A percentile compares a stretch with the other conserved stretches of the same genome.
Evolutionary conservation across 805 yeast genomes (phyloP).

Genomic region (Sugiyamaella lignohabitans): DNA sequence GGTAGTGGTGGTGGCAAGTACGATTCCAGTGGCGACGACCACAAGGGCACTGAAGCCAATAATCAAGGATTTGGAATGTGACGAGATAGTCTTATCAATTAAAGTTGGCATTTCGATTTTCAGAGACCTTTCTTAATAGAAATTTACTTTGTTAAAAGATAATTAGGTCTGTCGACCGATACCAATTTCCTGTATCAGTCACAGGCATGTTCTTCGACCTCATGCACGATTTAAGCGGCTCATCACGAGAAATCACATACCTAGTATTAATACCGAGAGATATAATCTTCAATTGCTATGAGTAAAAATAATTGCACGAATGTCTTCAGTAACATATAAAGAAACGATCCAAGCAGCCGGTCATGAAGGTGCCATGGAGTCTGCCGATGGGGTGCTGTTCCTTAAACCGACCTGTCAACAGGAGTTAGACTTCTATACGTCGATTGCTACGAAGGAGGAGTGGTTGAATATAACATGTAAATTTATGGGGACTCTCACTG

Average conservation of each 20-base stretch:
- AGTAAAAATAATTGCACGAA: no score
- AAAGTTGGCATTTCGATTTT: conserved; percentile 19
- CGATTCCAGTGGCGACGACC: conserved; percentile 22
- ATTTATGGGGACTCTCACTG: conserved; percentile 52
- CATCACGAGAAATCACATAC: no score
- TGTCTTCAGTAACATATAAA: neutral
- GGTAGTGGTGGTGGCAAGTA: conserved; percentile 7
- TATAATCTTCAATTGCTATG: no score
- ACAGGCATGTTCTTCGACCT: no score
- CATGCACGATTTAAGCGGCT: no score
- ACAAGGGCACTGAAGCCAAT: conserved; percentile 26
- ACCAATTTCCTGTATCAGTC: no score
- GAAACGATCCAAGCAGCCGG: conserved; percentile 79
- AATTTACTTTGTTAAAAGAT: no score
- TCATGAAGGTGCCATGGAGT: conserved; percentile 70
- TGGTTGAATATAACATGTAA: conserved; percentile 42
- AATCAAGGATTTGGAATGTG: conserved; percentile 17
- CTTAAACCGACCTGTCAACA: conserved; percentile 58
- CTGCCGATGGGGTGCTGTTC: conserved; percentile 58
- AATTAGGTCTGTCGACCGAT: no score
- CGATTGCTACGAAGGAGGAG: conserved; percentile 21
- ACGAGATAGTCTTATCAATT: conserved; percentile 19
- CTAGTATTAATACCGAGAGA: no score
- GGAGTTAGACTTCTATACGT: conserved; percentile 71
- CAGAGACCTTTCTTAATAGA: no score